Evolutionary conservation across 305 asterid species (phyloP).

Genomic region (Striga hermonthica): DNA sequence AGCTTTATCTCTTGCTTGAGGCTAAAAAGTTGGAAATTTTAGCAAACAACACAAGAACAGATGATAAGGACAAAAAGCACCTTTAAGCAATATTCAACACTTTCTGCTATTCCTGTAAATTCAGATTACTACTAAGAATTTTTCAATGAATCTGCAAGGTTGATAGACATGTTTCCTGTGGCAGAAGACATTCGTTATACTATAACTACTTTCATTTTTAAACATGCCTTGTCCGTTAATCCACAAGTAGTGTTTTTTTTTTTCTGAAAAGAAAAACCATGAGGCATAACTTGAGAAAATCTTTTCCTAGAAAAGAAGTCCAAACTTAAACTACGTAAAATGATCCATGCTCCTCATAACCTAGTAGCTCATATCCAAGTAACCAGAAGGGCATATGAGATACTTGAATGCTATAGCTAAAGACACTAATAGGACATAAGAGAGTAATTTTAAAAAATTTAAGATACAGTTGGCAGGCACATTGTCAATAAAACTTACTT

Average conservation of each 20-base stretch:
- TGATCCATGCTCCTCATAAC: conserved; percentile 8
- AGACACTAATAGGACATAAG: conserved; percentile 13
- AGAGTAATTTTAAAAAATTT: not conserved
- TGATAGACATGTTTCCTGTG: not conserved
- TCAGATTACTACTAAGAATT: not conserved
- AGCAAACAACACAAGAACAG: conserved; percentile 29
- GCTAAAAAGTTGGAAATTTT: conserved; percentile 45
- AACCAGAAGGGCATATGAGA: conserved; percentile 10
- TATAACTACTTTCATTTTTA: conserved; percentile 20
- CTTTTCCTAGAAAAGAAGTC: conserved; percentile 6
- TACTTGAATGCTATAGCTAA: conserved; percentile 3
- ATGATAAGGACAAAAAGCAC: conserved; percentile 28
- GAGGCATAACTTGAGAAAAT: conserved; percentile 15
- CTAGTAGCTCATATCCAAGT: conserved; percentile 7
- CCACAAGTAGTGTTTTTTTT: conserved; percentile 11
- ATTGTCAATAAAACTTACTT: not conserved
- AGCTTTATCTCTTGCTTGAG: conserved; percentile 91
- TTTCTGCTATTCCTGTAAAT: conserved; percentile 13
- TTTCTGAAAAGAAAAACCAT: conserved; percentile 5
- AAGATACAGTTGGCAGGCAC: not conserved
- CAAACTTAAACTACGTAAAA: not conserved
- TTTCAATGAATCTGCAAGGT: not conserved
- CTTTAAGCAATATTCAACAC: conserved; percentile 26
- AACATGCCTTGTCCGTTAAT: conserved; percentile 11
- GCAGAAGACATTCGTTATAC: conserved; percentile 8